Base-by-base conservation (phyloP, 306 rosid species). In the Senna siamea region DNA sequence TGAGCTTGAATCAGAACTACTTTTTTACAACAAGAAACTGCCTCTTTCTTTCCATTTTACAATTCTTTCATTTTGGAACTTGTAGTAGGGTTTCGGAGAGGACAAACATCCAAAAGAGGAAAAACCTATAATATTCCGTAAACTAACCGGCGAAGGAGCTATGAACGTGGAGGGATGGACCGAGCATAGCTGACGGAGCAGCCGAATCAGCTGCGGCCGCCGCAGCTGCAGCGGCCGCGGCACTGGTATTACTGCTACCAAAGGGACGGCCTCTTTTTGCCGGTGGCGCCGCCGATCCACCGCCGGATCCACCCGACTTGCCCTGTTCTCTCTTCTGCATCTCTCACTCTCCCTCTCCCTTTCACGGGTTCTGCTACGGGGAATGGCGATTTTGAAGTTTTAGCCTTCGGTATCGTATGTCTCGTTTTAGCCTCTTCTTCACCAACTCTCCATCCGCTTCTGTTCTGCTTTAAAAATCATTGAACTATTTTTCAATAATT, bases 241-340 rank as follows among this genome's bases (percentile, higher is more conserved):
- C 83, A 65, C 79, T 86, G 61, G 71, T 82, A 81, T 57, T 89
- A 1, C 95, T 76, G 82, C 97, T 89, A 3, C 98, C 99, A 18
- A 92, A 88, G 0, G 99, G 99, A 0, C 98, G 96, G 51, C 99
- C 99, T 61, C 98, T 79, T 79, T 92, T 95, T 0, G 92, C 93
- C 69, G 99, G 84, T 1, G 97, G 89, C 9, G 85, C 92, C n/a
- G 96, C 22, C 38, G 89, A 80, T 4, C 97, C 89, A 12, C 93
- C 88, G 52, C 79, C 46, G 35, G 73, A 50, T 52, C 97, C 97
- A 40, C 85, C 85, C 47, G 87, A 85, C 86, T 92, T 95, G 70
- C 68, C 70, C 67, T 81, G 96, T 18, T 95, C 99, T 73, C 99
- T 85, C 93, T 92, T 95, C 95, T 95, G 99, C 99, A 94, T 93